A percentile compares a stretch with the other conserved stretches of the same genome.
Evolutionary conservation across 306 rosid genomes (phyloP).

Genomic region (Psophocarpus tetragonolobus): DNA sequence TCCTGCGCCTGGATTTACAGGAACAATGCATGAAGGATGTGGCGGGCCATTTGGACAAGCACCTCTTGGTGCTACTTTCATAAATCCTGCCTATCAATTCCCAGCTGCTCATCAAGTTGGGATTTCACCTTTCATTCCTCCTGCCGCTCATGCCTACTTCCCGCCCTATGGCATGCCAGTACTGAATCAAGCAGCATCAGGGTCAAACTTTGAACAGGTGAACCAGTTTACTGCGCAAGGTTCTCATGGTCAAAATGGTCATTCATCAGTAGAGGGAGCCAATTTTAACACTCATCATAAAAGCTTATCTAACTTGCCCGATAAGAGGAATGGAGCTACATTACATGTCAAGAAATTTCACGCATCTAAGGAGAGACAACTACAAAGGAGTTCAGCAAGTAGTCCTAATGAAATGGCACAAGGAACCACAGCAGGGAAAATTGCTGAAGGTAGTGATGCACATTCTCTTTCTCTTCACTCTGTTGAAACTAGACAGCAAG

Average conservation of each 20-base stretch:
- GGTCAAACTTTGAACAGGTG: slow-evolving; percentile 47
- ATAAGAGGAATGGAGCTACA: not conserved
- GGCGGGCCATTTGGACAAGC: slow-evolving; percentile 50
- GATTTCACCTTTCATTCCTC: slow-evolving; percentile 37
- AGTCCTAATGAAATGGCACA: not conserved
- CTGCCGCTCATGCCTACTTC: slow-evolving; percentile 47
- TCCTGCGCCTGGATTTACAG: slow-evolving; percentile 50
- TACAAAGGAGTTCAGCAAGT: not conserved
- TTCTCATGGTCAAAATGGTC: slow-evolving; percentile 10
- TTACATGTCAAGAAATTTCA: not conserved
- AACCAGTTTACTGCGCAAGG: slow-evolving; percentile 38
- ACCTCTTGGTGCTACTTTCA: slow-evolving; percentile 41
- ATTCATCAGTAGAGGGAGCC: not conserved
- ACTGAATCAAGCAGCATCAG: slow-evolving; percentile 47
- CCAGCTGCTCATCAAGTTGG: slow-evolving; percentile 53
- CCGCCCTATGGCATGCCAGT: slow-evolving; percentile 61
- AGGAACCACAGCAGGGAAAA: not conserved
- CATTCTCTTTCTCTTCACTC: not conserved
- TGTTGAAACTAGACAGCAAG: not conserved
- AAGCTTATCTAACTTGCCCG: not conserved
- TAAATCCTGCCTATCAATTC: slow-evolving; percentile 54
- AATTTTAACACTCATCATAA: not conserved
- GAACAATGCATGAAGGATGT: slow-evolving; percentile 50
- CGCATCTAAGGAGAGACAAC: not conserved
- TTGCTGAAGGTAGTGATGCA: not conserved